Conservation (phyloP, 2,329 filamentous ascomycete species). For the Cladophialophora immunda region DNA sequence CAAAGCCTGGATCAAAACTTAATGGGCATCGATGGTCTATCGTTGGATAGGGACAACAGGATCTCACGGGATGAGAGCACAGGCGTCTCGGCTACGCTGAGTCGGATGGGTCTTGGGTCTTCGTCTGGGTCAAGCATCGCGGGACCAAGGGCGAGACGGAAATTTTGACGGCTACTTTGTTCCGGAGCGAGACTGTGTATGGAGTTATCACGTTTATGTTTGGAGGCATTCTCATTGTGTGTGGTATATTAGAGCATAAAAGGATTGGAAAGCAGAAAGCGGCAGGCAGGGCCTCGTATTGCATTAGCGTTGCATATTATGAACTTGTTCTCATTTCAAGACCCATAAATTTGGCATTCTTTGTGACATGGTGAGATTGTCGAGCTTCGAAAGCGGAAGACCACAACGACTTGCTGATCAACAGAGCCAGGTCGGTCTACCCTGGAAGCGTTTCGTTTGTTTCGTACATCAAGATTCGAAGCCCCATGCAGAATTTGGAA, state of each 20-base stretch:
- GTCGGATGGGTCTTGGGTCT: not conserved
- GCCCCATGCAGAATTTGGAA: not conserved
- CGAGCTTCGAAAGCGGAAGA: not conserved
- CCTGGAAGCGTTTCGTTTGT: not conserved
- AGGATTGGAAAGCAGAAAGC: not conserved
- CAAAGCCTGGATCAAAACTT: slow-evolving; percentile 2
- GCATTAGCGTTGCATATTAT: slow-evolving; percentile 1
- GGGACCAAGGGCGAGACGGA: slow-evolving; percentile 6
- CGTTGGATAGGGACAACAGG: slow-evolving; percentile 14
- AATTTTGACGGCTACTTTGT: not conserved
- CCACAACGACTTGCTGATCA: not conserved
- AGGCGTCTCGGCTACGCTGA: not conserved
- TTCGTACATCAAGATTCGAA: not conserved
- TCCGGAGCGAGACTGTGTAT: not conserved
- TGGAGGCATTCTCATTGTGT: slow-evolving; percentile 4
- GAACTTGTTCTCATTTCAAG: not conserved
- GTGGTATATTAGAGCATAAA: not conserved
- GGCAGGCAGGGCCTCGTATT: not conserved
- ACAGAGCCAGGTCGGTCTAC: not conserved
- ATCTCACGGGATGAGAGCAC: not conserved
- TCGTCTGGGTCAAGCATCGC: slow-evolving; percentile 1
- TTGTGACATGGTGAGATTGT: not conserved
- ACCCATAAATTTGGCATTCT: not conserved
- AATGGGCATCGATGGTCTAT: slow-evolving; percentile 31
- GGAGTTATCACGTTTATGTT: not conserved